A percentile compares a stretch with the other conserved stretches of the same genome.
phyloP scores from a whole-genome alignment of 306 rosid species.

The Rosa rugosa region DNA sequence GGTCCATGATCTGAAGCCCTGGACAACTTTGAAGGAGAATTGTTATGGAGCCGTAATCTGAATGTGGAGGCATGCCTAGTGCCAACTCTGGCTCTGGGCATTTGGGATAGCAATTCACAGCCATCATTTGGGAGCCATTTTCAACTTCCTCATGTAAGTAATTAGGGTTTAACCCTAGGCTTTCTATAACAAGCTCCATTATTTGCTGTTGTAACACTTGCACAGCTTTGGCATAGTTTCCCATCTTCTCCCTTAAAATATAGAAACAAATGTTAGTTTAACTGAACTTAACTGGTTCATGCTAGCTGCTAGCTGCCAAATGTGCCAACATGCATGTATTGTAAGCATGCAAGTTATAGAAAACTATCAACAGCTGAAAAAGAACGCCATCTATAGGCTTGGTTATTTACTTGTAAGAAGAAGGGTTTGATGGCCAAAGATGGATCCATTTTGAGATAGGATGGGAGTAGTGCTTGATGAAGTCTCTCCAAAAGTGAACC shows the following conservation, averaged over 20 bases:
- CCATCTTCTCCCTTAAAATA: slow-evolving; percentile 51
- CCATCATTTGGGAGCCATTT: slow-evolving; percentile 39
- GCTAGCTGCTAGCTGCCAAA: background rate
- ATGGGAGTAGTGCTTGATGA: slow-evolving; percentile 55
- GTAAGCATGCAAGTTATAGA: background rate
- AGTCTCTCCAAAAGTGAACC: slow-evolving; percentile 57
- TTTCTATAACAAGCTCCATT: slow-evolving; percentile 32
- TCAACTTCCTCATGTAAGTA: slow-evolving; percentile 41
- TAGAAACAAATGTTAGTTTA: background rate
- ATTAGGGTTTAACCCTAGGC: slow-evolving; percentile 41
- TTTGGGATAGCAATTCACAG: slow-evolving; percentile 52
- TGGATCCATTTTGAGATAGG: slow-evolving; percentile 54
- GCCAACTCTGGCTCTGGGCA: slow-evolving; percentile 52
- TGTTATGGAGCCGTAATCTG: slow-evolving; percentile 48
- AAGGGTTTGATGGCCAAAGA: slow-evolving; percentile 58
- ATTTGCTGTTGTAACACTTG: slow-evolving; percentile 42
- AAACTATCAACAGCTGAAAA: background rate
- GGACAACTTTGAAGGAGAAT: slow-evolving; percentile 43
- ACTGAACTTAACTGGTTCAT: background rate
- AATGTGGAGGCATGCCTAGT: slow-evolving; percentile 55
- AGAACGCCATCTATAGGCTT: background rate
- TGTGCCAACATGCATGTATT: background rate
- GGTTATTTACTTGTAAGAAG: slow-evolving; percentile 39
- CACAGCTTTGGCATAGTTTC: slow-evolving; percentile 38
- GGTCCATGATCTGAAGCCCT: slow-evolving; percentile 44